Percentiles rank a stretch among this genome's conserved stretches.
These are phyloP conservation scores for Quercus aquifolioides DNA, from an alignment of 306 rosid genomes.

Conservation along the genomic window DNA sequence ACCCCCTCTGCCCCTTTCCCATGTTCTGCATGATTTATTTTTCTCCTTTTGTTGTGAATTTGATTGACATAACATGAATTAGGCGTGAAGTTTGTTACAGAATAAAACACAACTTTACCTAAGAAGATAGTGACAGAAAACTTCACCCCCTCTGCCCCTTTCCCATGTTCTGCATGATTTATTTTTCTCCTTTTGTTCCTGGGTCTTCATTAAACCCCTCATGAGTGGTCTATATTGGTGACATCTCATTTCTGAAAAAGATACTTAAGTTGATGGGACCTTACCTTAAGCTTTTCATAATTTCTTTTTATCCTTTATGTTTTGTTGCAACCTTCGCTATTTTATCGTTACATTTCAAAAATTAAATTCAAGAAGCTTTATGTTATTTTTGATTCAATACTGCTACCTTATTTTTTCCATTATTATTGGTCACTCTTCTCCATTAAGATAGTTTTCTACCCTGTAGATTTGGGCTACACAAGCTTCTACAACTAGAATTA, in stretches of 20 bases:
- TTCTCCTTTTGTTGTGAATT: too few species aligned
- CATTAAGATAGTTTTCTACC: background rate
- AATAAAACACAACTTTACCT: background rate
- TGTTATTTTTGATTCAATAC: background rate
- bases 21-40: too few species aligned
- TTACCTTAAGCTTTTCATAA: background rate
- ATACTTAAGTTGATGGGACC: background rate
- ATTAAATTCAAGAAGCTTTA: too few species aligned
- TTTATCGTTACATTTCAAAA: background rate
- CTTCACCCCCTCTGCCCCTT: background rate
- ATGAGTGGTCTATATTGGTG: background rate
- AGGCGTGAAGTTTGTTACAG: background rate
- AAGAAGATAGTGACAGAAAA: background rate
- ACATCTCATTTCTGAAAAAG: background rate
- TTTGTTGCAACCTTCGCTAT: background rate
- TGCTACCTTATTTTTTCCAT: background rate
- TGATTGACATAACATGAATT: background rate
- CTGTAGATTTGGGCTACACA: background rate
- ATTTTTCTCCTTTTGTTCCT: background rate
- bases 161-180: background rate
- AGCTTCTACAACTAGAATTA: background rate
- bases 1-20: too few species aligned
- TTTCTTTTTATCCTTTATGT: background rate
- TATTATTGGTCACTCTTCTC: background rate
- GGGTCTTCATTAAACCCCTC: background rate